Evolutionary conservation across 371 early-diverging fungal species (phyloP), one percentile per base, ranked within the genome.

Genomic region (Syncephalis plumigaleata): DNA sequence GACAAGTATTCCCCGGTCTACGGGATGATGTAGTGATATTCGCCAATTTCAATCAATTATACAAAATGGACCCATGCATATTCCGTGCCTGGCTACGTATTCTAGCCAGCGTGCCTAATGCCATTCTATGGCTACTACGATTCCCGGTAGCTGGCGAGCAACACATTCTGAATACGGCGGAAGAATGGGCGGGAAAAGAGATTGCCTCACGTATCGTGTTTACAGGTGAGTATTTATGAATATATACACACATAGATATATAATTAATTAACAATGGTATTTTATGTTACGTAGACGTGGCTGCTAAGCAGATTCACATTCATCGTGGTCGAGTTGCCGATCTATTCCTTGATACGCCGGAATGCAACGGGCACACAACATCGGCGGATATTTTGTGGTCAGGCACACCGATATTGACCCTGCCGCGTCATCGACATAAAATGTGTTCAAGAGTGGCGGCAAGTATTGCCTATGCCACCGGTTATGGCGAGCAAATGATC

Each of bases 301-400:
- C 90, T 1, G 82, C 84, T 5, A 90, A 91, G 52, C 81, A 90
- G 49, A 57, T 86, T n/a, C 93, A 92, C 55, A 86, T 92, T 44
- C 81, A 84, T 54, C 86, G 93, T 31, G 90, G 91, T n/a, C 79
- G 91, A 9, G 75, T 90, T 3, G 91, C 90, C 0, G 93, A 92
- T 56, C 50, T 90, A 42, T 90, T 92, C 54, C 61, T 92, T 44
- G 93, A 92, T 62, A 90, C 90, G 5, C 84, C 89, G 16, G 90
- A 90, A 62, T 91, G 91, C 57, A 92, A 92, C 54, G 93, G 88
- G 0, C 93, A 92, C 52, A 92, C 93, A 2, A 92, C 93, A 0
- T 91, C 91, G 0, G 85, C 84, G 1, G 93, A 92, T 63, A 90
- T 90, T 40, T 59, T 92, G 37, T 92, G 91, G 89, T 81, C 81